Evolutionary conservation across 1,139 yeast genomes (phyloP), one percentile per base, ranked within the genome.

Genomic region (Suhomyces coccinellae): DNA sequence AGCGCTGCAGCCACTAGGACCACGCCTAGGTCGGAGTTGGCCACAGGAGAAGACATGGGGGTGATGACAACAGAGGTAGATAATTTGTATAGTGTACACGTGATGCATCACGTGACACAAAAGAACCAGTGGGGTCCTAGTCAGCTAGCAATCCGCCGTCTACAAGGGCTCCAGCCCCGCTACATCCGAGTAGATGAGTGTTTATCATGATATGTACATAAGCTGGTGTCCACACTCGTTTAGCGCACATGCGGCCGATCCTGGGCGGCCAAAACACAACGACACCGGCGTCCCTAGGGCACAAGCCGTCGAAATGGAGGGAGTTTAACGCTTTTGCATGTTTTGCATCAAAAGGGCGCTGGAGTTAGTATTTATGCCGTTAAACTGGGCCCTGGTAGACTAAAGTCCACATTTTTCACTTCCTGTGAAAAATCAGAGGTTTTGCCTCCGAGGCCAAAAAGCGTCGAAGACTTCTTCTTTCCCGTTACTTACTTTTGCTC

Each of bases 401-500:
- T 13, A 2, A 30, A 30, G 13, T 30, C 7, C 17, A 4, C 10
- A 30, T 13, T 29, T 28, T 13, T 37, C 40, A n/a, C 39, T 12
- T 15, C 2, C 7, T 6, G 24, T 20, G 24, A 20, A 20, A 20
- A 20, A 20, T 20, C 24, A 4, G 9, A 20, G 24, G 8, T 6
- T 20, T 20, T 20, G 24, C 24, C 24, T 20, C 24, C 24, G 24
- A 20, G 24, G 24, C 8, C 24, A 7, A 20, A 20, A 20, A 6
- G 24, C 24, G 7, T 9, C 24, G 2, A 6, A 9, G 24, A 5
- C 24, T n/a, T 14, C 13, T 14, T 16, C 14, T 13, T 12, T 15
- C 12, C 20, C 30, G 28, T 6, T 45, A 54, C 57, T 30, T 50
- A 69, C 73, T 91, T 93, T 71, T 91, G 97, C 66, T 93, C 99